Evolutionary conservation across 306 rosid species (phyloP).

Genomic region (Cyclanthera cordifolia): DNA sequence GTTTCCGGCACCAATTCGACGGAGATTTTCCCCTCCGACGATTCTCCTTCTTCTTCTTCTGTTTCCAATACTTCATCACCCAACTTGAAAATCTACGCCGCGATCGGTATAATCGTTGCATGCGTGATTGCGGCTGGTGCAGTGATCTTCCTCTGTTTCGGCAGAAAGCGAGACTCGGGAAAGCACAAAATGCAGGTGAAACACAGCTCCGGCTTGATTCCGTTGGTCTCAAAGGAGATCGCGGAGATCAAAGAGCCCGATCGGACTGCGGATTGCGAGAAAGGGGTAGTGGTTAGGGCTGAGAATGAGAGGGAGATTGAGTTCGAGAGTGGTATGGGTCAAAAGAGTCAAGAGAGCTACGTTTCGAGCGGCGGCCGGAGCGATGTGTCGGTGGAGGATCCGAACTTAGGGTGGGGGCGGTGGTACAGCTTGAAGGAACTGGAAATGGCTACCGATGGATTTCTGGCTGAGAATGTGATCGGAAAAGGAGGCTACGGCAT

Average conservation of each 20-base stretch:
- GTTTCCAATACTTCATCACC: not conserved
- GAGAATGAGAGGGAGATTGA: conserved; percentile 29
- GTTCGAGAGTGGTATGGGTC: conserved; percentile 16
- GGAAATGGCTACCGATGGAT: conserved; percentile 61
- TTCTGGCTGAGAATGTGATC: conserved; percentile 53
- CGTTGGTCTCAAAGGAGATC: conserved; percentile 77
- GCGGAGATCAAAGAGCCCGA: conserved; percentile 39
- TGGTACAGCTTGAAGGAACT: conserved; percentile 79
- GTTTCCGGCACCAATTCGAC: conserved; percentile 20
- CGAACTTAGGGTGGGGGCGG: conserved; percentile 81
- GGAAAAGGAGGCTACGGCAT: conserved; percentile 97
- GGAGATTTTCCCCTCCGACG: conserved; percentile 17
- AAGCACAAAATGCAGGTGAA: conserved; percentile 32
- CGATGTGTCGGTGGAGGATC: conserved; percentile 38
- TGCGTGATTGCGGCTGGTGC: conserved; percentile 26
- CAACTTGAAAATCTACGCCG: conserved; percentile 37
- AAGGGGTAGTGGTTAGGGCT: conserved; percentile 17
- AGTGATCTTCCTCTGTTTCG: conserved; percentile 40
- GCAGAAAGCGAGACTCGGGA: conserved; percentile 24
- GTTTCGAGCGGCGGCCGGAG: conserved; percentile 34
- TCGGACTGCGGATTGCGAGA: conserved; percentile 20
- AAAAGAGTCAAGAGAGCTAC: conserved; percentile 33
- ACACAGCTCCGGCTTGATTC: conserved; percentile 73
- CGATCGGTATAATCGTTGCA: conserved; percentile 30
- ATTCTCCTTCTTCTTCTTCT: conserved; percentile 12